Conservation (phyloP, 1,139 yeast genomes). For the Yamadazyma oceani region DNA sequence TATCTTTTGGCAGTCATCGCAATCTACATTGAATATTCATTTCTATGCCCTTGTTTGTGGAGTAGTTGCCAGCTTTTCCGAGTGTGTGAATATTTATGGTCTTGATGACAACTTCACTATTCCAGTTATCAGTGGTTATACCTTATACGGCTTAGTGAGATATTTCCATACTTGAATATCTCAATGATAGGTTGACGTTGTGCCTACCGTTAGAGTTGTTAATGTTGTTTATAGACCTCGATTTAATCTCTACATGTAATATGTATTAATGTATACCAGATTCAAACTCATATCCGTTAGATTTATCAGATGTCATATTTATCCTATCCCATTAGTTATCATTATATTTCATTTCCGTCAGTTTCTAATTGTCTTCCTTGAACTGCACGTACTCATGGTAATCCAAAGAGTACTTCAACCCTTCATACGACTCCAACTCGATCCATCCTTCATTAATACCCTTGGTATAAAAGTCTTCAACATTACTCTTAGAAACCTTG, state of each 20-base stretch:
- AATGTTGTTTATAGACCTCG: slow-evolving; percentile 3
- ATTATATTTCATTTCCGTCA: too few relatives aligned
- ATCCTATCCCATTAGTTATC: too few relatives aligned
- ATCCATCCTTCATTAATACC: slow-evolving; percentile 40
- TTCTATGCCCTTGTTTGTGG: slow-evolving; percentile 67
- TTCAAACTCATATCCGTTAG: neutral
- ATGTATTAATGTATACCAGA: slow-evolving; percentile 1
- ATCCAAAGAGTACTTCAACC: slow-evolving; percentile 29
- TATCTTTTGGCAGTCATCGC: slow-evolving; percentile 61
- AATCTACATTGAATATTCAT: slow-evolving; percentile 55
- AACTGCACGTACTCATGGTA: slow-evolving; percentile 25
- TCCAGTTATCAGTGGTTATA: slow-evolving; percentile 76
- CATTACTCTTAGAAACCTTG: slow-evolving; percentile 17
- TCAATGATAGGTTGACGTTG: too few relatives aligned
- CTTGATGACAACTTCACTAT: slow-evolving; percentile 93
- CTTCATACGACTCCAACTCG: slow-evolving; percentile 38
- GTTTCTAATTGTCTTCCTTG: neutral
- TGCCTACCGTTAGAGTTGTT: slow-evolving; percentile 4
- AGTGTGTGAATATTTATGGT: slow-evolving; percentile 69
- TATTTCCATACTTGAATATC: slow-evolving; percentile 14
- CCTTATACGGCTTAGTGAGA: slow-evolving; percentile 50
- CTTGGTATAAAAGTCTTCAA: slow-evolving; percentile 26
- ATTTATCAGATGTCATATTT: too few relatives aligned
- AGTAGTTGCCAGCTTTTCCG: slow-evolving; percentile 79
- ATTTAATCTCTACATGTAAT: neutral